Base-by-base conservation (phyloP, 2,329 filamentous ascomycete genomes). In the Penicillium occitanis region DNA sequence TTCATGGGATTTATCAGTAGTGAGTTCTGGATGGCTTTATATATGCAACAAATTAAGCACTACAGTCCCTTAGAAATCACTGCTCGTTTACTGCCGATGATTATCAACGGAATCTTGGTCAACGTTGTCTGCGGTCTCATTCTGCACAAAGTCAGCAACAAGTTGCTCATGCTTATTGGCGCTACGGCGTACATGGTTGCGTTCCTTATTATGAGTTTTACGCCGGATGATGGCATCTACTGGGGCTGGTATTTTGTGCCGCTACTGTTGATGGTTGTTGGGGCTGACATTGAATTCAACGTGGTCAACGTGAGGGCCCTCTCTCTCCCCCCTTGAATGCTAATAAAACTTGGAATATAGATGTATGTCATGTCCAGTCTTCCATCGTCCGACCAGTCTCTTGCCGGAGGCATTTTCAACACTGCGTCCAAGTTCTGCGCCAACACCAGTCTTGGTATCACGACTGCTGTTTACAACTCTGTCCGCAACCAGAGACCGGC, bases 291-390 rank as follows among this genome's bases (percentile, higher is more conserved):
- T 40, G 85, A 90, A 66, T 91, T 90, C 74, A 90, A 90, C 67
- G 88, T 91, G 25, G 85, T 86, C 3, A 91, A 91, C 70, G 85
- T 88, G 73, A 70, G 84, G 77, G 3, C 13, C 0, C 11, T 19
- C 17, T 28, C 8, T 30, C 11, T n/a, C 19, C 19, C 5, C 0
- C 53, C 19, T n/a, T 35, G 28, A 35, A 55, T 19, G 28, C 51
- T 55, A 25, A 59, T 48, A 1, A 28, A 50, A 28, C 19, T 44
- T 19, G 19, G 28, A 40, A 60, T 66, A 46, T 67, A 88, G 83
- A 88, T 91, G 84, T 91, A 90, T 69, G 88, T 91, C 63, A 86
- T 90, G 81, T 87, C 86, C 3, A 86, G 86, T 0, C 83, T 91
- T 63, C 87, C 87, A 0, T 74, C 79, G 1, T 80, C 84, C 17